Base-by-base conservation (phyloP, 2,329 filamentous ascomycete species). In the Ilyonectria sp. region DNA sequence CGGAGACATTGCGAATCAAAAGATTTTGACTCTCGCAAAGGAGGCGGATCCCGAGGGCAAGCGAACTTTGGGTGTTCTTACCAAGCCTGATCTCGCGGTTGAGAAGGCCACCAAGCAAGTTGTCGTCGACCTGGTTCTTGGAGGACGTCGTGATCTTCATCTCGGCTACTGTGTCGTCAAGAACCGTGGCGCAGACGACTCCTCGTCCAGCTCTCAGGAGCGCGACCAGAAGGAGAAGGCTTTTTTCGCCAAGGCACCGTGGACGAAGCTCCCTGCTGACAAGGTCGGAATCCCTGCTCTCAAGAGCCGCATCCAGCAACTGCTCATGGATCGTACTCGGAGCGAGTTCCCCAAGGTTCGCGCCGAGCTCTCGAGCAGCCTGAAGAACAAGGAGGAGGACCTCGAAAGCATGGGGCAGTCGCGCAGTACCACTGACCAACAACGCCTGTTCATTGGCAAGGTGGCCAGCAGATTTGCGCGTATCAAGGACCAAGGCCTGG, bases 51-150 rank as follows among this genome's bases (percentile, higher is more conserved):
- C 81, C 0, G 61, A 79, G 0, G 84, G 85, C 0, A 68, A 75
- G 4, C 69, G 85, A 0, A 87, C 85, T 0, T 73, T 87, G 8
- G 84, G 83, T 0, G 82, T 87, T 0, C 79, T 91, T 0, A 92
- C 89, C 0, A 92, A 91, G 69, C 86, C 88, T 0, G 90, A 92
- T 63, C 78, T 91, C 0, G 84, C 86, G 0, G 75, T 74, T 0
- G 86, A 88, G 54, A 63, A 74, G 0, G 78, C 78, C 0, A 82
- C 77, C 0, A 78, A 83, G 29, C 72, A 78, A 0, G 79, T 79
- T 1, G 77, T 84, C 1, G 75, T 83, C 3, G 79, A 86, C 4
- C 80, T 86, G 0, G 79, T 87, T 0, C 52, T 59, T 0, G 84
- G 84, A 0, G 83, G 81, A 15, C 78, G 81, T 3, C 78, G 79